Percentiles rank a stretch among this genome's conserved stretches.
Conservation (phyloP, 192 early-diverging fungal species). For the Coemansia interrupta region DNA sequence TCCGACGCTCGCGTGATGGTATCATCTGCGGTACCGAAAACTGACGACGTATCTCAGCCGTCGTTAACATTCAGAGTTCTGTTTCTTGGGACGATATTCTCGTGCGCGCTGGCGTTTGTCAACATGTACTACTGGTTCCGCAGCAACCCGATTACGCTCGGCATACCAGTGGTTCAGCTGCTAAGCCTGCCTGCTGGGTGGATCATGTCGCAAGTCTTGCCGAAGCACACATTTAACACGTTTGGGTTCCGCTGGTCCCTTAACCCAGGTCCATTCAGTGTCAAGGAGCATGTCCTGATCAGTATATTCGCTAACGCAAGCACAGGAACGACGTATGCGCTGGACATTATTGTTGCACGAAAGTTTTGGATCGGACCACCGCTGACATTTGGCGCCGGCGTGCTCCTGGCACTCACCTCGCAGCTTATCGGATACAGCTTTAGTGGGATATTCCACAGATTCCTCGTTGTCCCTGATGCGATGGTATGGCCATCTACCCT, state of each 20-base stretch:
- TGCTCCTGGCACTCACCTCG: conserved; percentile 66
- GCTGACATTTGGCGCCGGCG: conserved; percentile 58
- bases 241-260: conserved; percentile 49
- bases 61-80: conserved; percentile 65
- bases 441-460: conserved; percentile 67
- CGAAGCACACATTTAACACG: conserved; percentile 39
- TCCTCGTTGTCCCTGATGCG: conserved; percentile 70
- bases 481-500: conserved; percentile 87
- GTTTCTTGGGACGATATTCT: conserved; percentile 63
- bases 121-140: conserved; percentile 81
- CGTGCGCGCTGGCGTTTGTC: conserved; percentile 56
- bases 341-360: conserved; percentile 65
- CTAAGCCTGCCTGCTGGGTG: conserved; percentile 69
- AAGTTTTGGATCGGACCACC: conserved; percentile 60
- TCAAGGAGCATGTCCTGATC: conserved; percentile 82
- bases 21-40: conserved; percentile 53
- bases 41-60: conserved; percentile 57
- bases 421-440: conserved; percentile 61
- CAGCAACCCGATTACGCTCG: conserved; percentile 66
- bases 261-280: conserved; percentile 76
- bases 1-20: conserved; percentile 24
- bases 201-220: conserved; percentile 58
- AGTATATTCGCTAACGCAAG: conserved; percentile 69
- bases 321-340: conserved; percentile 67
- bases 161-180: conserved; percentile 63